Base-by-base conservation (phyloP, 495 filamentous ascomycete genomes). In the Xylaria bambusicola region DNA sequence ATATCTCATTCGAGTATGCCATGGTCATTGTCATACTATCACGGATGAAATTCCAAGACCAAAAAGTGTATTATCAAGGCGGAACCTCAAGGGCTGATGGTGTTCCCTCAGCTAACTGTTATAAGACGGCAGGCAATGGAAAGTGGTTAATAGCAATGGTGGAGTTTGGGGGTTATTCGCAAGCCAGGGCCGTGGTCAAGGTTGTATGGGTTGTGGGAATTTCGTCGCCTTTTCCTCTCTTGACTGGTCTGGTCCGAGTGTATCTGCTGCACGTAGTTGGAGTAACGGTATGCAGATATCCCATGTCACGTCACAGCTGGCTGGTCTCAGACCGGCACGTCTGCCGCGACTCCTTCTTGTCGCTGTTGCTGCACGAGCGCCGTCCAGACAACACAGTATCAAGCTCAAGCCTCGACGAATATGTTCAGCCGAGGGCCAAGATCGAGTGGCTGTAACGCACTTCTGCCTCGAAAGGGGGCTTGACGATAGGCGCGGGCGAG, bases 21-120 rank as follows among this genome's bases (percentile, higher is more conserved):
- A 71, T 64, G 23, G 53, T 66, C 35, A 66, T 21, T 42, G 64
- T 62, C 62, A 65, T 67, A 24, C 42, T 58, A 24, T 17, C 1
- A 38, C 23, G 3, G 27, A 7, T 38, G 33, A 33, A 8, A 6
- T 24, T 31, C 20, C 23, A 26, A 26, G 15, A 13, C n/a, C 6
- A 8, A 18, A 51, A 24, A 15, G 44, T 26, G 24, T 51, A 15
- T 20, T 9, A 23, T 38, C 46, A 35, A 51, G 47, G 26, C 36
- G 35, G 24, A n/a, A 27, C 7, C n/a, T 33, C 4, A 4, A 24
- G 36, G 18, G 20, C 1, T 21, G 49, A 27, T 52, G 29, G 45
- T 41, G 46, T 48, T n/a, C n/a, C 24, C 24, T 44, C 29, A 38
- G 36, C 41, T 35, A 47, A 26, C 48, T 35, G 41, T 38, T 15